Base-by-base conservation (phyloP, 805 yeast genomes). In the Cyberlindnera veronae region DNA sequence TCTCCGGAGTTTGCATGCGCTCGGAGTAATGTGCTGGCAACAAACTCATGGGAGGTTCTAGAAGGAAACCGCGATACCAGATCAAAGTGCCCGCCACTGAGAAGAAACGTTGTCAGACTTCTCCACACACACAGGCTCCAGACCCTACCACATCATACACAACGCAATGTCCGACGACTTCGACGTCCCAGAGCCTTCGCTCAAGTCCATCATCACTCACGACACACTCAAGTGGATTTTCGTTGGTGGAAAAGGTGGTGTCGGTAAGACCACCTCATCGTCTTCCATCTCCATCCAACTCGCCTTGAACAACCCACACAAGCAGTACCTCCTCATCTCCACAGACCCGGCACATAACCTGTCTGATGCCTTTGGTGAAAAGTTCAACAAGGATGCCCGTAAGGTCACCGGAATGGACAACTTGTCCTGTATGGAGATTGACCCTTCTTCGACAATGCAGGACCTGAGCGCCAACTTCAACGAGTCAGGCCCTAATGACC, bases 221-320 rank as follows among this genome's bases (percentile, higher is more conserved):
- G 66, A 79, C 29, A 64, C 84, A 11, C 76, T 93, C 58, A 86
- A 85, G 59, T 93, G 99, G 99, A 83, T 93, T 48, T 93, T 93
- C 58, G 98, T 91, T 32, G 99, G 99, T 51, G 99, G 99, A 53
- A 93, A 93, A 71, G 99, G 99, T 63, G 99, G 99, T 66, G 99
- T 93, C 21, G 99, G 99, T 57, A 93, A 93, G 63, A 93, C 99
- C 48, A 93, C 99, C 19, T 86, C 97, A 4, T 91, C 98, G 1
- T 90, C 96, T 34, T 89, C 97, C 18, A 75, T 93, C 52, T 95
- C 99, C 17, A 83, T 90, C 48, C 98, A 93, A 66, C 76, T 93
- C 62, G 97, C 99, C 14, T 65, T 84, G 46, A 71, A 75, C 42
- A 83, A 95, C 59, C 95, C 95, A 26, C 50, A 63, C 14, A 90